Evolutionary conservation across 2,329 filamentous ascomycete species (phyloP).

Genomic region (Apiospora aurea): DNA sequence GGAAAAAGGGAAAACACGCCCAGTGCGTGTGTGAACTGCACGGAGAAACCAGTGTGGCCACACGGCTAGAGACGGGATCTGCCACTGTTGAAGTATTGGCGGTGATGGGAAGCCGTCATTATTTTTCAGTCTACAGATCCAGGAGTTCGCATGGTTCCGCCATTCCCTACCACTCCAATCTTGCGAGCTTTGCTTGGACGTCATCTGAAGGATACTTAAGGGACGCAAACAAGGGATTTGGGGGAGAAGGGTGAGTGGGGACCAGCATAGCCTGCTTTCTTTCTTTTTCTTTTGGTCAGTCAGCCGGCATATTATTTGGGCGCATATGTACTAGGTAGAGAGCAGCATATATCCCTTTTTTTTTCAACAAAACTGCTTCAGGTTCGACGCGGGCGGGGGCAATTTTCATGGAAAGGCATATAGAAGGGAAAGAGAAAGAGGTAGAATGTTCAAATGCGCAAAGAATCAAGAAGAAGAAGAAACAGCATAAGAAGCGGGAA

Average conservation of each 20-base stretch:
- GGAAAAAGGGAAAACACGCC: background rate
- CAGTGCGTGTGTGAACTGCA: background rate
- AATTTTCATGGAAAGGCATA: background rate
- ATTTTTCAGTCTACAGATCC: background rate
- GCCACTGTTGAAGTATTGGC: background rate
- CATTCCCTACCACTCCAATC: background rate
- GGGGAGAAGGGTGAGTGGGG: background rate
- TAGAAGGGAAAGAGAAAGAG: background rate
- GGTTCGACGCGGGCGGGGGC: background rate
- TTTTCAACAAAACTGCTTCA: slow-evolving; percentile 3
- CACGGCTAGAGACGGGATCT: background rate
- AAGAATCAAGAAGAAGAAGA: background rate
- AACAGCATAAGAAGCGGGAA: background rate
- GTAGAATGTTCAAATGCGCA: background rate
- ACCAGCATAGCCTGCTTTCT: too few species aligned
- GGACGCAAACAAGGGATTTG: too few species aligned
- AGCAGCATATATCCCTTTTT: background rate
- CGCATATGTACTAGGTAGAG: background rate
- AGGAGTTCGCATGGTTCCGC: background rate
- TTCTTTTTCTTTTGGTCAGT: too few species aligned
- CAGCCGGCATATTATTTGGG: too few species aligned
- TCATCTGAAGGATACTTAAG: background rate
- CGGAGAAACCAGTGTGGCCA: background rate
- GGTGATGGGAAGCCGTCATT: background rate
- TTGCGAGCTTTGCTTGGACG: background rate